These are phyloP conservation scores for Taphrina deformans DNA, from an alignment of 1,139 yeast genomes.

Conservation along the genomic window DNA sequence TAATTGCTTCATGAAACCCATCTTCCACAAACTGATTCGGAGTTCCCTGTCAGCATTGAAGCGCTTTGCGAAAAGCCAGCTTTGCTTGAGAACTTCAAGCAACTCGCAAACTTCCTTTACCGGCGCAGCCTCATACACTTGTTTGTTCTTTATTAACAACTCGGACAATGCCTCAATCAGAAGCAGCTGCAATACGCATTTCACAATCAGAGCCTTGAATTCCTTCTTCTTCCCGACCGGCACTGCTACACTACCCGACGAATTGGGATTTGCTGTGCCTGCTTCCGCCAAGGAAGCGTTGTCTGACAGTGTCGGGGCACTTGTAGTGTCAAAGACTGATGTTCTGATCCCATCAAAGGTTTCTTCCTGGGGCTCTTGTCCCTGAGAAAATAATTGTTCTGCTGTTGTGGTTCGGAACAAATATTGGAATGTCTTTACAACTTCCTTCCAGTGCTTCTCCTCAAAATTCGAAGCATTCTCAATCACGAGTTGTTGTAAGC, in stretches of 20 bases:
- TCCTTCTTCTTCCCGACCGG: conserved; percentile 48
- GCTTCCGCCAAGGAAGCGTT: conserved; percentile 32
- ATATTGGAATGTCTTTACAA: conserved; percentile 62
- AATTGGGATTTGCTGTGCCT: conserved; percentile 32
- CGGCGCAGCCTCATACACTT: conserved; percentile 70
- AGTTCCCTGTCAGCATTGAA: conserved; percentile 88
- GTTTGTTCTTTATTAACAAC: conserved; percentile 60
- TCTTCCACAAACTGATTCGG: conserved; percentile 78
- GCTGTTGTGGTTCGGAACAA: conserved; percentile 86
- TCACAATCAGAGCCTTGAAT: conserved; percentile 81
- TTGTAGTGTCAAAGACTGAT: conserved; percentile 38
- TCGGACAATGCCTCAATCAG: conserved; percentile 87
- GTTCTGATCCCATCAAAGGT: conserved; percentile 36
- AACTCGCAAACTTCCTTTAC: conserved; percentile 60
- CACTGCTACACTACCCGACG: conserved; percentile 23
- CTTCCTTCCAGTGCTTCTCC: conserved; percentile 69
- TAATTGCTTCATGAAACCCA: conserved; percentile 81
- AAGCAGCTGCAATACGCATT: conserved; percentile 83
- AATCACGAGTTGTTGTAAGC: conserved; percentile 72
- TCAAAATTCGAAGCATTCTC: conserved; percentile 70
- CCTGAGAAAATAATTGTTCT: conserved; percentile 60
- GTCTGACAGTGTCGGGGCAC: conserved; percentile 25
- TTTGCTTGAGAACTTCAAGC: conserved; percentile 60
- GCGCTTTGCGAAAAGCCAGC: conserved; percentile 77
- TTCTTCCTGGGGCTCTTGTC: conserved; percentile 40